Evolutionary conservation across 2,329 filamentous ascomycete genomes (phyloP), one percentile per base, ranked within the genome.

Genomic region (Leptodontidium sp.): DNA sequence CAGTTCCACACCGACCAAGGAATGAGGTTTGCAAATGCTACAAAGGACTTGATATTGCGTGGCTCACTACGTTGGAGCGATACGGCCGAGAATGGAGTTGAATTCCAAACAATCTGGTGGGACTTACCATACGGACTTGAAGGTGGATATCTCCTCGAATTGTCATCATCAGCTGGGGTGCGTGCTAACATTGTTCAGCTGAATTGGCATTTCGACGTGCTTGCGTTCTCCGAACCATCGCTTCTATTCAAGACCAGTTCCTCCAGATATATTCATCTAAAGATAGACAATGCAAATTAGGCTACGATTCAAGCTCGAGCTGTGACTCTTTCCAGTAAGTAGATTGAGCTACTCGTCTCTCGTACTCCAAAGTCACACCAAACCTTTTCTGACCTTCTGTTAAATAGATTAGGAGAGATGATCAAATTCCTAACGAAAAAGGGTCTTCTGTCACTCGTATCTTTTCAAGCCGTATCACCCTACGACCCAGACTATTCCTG

Each of bases 301-400:
- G 91, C 64, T 94, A 94, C 78, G 91, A 93, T 75, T 89, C 88
- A 1, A 91, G 88, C 70, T 80, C 86, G 1, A 88, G 91, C 52
- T 94, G 92, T 78, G 92, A 94, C 80, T 90, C 88, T 1, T 94
- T 91, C 75, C 92, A 94, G 79, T 64, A 45, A 45, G 62, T 64
- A 72, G 35, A 47, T 61, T 15, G 21, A 9, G 17, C 15, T 17
- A 21, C 15, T 4, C 9, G 4, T 21, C 24, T 59, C n/a, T 9
- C n/a, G 7, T 7, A 5, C 38, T 45, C 2, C 9, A 15, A 47
- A 61, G 9, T 45, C 12, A 15, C 4, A 7, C 38, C 40, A 26
- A 29, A 15, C 5, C 9, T 11, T n/a, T 1, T 47, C 58, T 61
- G 24, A 61, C 26, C 45, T 12, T 29, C 24, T 47, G 3, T 15